Base-by-base conservation (phyloP, 2,329 filamentous ascomycete species). In the Colletotrichum tofieldiae region DNA sequence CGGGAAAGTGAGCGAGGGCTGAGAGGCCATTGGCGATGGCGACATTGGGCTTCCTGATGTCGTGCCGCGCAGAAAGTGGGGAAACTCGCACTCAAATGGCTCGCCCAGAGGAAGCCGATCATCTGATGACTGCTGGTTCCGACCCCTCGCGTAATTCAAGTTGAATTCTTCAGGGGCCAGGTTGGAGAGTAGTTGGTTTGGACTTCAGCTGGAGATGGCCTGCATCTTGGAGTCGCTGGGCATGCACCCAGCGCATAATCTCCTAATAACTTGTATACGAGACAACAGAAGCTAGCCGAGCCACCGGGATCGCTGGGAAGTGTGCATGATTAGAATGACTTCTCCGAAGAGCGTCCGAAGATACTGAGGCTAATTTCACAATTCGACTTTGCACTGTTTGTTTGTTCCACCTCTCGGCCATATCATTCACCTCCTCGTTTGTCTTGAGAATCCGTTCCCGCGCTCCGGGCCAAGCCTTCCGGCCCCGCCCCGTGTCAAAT, bases 391-490 rank as follows among this genome's bases (percentile, higher is more conserved):
- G 35, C 12, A 1, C 26, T 37, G 7, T 73, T 29, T 69, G 58
- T 20, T 26, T 55, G 49, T 56, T 69, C 65, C 63, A 71, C 9
- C 52, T 32, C 32, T 55, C 54, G 12, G 51, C 75, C 55, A 76
- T 41, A 45, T 75, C 71, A 60, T 74, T 74, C 12, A 72, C 64
- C 35, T 75, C 74, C 11, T 68, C 65, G 23, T 82, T 82, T 16
- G 76, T 71, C 55, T 75, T 75, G 43, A 77, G 64, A 32, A 83
- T 82, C 18, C 66, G 74, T 5, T 78, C 79, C 58, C 76, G 78
- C 1, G 83, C 84, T 1, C 82, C 82, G 12, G 77, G 67, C 84
- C 84, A 86, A n/a, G 77, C 73, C 75, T 79, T 82, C 61, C 85
- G 78, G 45, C 79, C 80, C 32, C 76, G 73, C 35, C 20, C 81